A percentile compares a stretch with the other conserved stretches of the same genome.
Conservation (phyloP, 345 rosid genomes). For the Eutrema yunnanense region DNA sequence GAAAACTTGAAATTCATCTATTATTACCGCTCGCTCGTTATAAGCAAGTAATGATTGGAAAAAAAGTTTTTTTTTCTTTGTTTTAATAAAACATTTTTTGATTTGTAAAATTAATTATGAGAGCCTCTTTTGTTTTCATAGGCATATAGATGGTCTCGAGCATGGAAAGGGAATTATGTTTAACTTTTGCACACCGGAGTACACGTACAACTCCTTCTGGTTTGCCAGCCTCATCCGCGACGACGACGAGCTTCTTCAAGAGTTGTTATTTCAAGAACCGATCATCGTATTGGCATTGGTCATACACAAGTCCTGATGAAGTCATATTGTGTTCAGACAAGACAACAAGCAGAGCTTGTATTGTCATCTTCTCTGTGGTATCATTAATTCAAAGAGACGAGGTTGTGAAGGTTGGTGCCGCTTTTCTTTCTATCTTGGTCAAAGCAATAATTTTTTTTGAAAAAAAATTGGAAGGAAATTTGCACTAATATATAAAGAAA, state of each 20-base stretch:
- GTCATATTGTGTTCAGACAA: conserved; percentile 50
- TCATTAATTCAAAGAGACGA: conserved; percentile 47
- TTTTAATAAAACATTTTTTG: background rate
- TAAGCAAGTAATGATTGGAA: conserved; percentile 4
- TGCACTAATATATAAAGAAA: too few species aligned
- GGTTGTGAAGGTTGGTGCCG: conserved; percentile 51
- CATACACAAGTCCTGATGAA: conserved; percentile 56
- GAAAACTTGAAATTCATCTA: conserved; percentile 5
- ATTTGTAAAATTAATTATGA: background rate
- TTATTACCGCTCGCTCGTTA: conserved; percentile 1
- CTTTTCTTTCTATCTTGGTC: conserved; percentile 48
- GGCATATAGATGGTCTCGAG: conserved; percentile 3
- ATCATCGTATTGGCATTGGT: conserved; percentile 32
- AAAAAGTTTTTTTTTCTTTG: background rate
- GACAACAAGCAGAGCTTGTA: conserved; percentile 67
- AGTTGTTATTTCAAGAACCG: conserved; percentile 35
- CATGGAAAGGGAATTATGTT: conserved; percentile 9
- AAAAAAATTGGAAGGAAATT: conserved; percentile 48
- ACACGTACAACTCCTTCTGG: background rate
- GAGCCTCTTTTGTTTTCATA: background rate
- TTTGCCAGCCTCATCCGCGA: background rate
- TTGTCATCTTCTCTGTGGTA: conserved; percentile 60
- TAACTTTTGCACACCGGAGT: background rate
- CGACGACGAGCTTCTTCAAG: background rate
- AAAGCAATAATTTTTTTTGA: conserved; percentile 57